Evolutionary conservation across 2,329 filamentous ascomycete species (phyloP), one percentile per base, ranked within the genome.

Genomic region (Cladophialophora bantiana): DNA sequence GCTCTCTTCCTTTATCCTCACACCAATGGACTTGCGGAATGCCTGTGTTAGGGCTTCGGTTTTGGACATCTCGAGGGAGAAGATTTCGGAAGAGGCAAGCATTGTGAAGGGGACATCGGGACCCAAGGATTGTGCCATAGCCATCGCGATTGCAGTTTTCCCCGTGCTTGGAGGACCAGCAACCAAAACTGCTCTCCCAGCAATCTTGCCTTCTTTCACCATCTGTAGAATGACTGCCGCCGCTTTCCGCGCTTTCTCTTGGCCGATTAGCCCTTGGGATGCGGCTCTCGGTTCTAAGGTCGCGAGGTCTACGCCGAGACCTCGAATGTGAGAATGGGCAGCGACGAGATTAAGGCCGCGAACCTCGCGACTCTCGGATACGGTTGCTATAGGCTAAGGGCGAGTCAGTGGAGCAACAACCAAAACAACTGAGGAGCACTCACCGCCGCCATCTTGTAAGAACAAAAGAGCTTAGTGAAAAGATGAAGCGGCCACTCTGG

Each of bases 171-270:
- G 95, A 68, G 95, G 95, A 0, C 95, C 95, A 57, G 95, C 94
- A 75, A 99, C 97, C 74, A 99, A 84, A 36, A 97, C 92, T 38
- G 95, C 95, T 75, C 94, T 89, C 61, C 95, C 95, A 66, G 95
- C 95, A 82, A 99, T 98, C 84, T 97, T 98, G 76, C 94, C 94
- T 77, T 97, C 93, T 82, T 96, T 97, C 75, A 96, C 96, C 95
- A 99, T 99, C 83, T 97, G 93, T 68, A 99, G 83, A 74, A 99
- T 96, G 57, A 99, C 91, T 0, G 94, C 95, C 2, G 95, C 95
- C 9, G 95, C 95, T 81, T 97, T 98, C 68, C 95, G 90, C 64
- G 95, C 95, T 84, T 97, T 97, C 76, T 96, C 90, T 81, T 99
- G 95, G 54, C 95, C 95, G 7, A 99, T 94, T 4, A 99, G 88